phyloP scores from a whole-genome alignment of 768 basidiomycete species.

The Kwoniella botswanensis region DNA sequence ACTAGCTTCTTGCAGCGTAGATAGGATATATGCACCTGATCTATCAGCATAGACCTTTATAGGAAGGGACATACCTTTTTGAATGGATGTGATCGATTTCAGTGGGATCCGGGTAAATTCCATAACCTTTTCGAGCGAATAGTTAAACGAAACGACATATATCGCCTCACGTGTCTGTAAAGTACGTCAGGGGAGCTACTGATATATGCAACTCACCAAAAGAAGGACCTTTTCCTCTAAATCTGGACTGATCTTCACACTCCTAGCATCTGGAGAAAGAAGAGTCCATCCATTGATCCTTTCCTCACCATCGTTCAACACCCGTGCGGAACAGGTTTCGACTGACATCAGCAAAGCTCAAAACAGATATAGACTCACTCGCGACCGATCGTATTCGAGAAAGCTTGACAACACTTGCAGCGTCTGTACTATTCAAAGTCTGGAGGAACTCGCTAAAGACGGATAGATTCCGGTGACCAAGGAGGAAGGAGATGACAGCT shows the following conservation, averaged over 20 bases:
- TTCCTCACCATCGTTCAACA: slow-evolving; percentile 75
- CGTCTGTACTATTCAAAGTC: slow-evolving; percentile 88
- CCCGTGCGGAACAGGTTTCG: slow-evolving; percentile 79
- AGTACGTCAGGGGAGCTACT: slow-evolving; percentile 12
- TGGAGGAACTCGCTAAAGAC: slow-evolving; percentile 94
- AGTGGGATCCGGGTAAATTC: slow-evolving; percentile 87
- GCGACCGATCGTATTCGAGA: slow-evolving; percentile 90
- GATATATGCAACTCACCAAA: slow-evolving; percentile 65
- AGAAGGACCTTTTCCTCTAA: slow-evolving; percentile 95
- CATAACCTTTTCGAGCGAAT: slow-evolving; percentile 88
- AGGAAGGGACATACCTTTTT: slow-evolving; percentile 67
- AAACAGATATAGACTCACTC: slow-evolving; percentile 55
- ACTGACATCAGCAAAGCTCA: slow-evolving; percentile 56
- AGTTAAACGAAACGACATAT: slow-evolving; percentile 70
- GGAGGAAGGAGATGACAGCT: slow-evolving; percentile 71
- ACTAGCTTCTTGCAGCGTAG: slow-evolving; percentile 88
- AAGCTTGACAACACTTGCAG: slow-evolving; percentile 81
- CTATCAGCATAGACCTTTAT: slow-evolving; percentile 8
- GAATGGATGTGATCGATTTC: slow-evolving; percentile 74
- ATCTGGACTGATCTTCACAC: slow-evolving; percentile 71
- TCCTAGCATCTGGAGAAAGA: slow-evolving; percentile 78
- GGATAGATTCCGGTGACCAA: slow-evolving; percentile 70
- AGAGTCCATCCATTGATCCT: slow-evolving; percentile 88
- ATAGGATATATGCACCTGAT: slow-evolving; percentile 91
- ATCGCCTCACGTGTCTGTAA: slow-evolving; percentile 64